Conservation (phyloP, 768 basidiomycete species). For the Kwoniella dendrophila region DNA sequence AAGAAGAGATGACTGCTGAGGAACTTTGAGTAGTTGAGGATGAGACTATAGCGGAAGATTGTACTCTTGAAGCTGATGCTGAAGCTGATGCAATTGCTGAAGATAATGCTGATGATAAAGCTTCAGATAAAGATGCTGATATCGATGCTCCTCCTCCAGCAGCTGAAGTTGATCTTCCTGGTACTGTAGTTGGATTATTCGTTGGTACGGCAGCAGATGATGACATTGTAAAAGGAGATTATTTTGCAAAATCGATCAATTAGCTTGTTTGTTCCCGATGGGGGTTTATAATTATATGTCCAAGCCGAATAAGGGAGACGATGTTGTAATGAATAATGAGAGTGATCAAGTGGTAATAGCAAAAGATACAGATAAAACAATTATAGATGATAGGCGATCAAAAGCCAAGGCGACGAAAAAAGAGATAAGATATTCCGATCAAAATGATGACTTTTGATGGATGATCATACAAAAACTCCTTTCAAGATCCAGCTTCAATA, state of each 20-base stretch:
- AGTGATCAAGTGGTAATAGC: too few relatives aligned
- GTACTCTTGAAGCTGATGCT: slow-evolving; percentile 4
- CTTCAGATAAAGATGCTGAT: slow-evolving; percentile 9
- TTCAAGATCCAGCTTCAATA: too few relatives aligned
- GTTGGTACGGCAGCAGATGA: slow-evolving; percentile 4
- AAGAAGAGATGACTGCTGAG: slow-evolving; percentile 19
- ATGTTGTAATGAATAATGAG: too few relatives aligned
- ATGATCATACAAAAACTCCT: too few relatives aligned
- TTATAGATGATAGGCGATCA: too few relatives aligned
- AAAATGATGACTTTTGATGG: too few relatives aligned
- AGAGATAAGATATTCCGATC: too few relatives aligned
- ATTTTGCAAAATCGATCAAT: neutral
- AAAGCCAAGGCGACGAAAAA: too few relatives aligned
- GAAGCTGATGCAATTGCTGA: slow-evolving; percentile 12
- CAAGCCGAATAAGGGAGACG: neutral
- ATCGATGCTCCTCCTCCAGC: slow-evolving; percentile 1
- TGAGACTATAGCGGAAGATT: slow-evolving; percentile 13
- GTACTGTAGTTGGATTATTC: slow-evolving; percentile 2
- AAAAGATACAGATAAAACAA: too few relatives aligned
- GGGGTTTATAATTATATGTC: too few relatives aligned
- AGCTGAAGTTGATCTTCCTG: neutral
- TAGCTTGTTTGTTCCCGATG: too few relatives aligned
- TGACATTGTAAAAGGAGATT: neutral
- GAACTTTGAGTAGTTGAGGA: slow-evolving; percentile 16
- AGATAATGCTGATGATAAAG: slow-evolving; percentile 12